Percentiles rank a stretch among this genome's conserved stretches.
phyloP scores from a whole-genome alignment of 148 eudicot species.

The Silene conica region DNA sequence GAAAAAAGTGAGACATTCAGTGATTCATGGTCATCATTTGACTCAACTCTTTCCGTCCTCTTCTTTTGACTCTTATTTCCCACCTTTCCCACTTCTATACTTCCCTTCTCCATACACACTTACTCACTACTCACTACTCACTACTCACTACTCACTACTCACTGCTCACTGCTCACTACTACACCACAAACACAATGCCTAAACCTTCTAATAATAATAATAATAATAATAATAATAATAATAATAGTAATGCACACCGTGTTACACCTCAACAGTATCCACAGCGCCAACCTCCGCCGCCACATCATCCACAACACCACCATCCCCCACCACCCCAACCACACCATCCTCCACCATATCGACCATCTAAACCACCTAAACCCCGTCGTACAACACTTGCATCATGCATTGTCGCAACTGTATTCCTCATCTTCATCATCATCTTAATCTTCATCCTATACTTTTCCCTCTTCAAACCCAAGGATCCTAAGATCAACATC shows the following conservation, averaged over 20 bases:
- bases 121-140: too few species aligned
- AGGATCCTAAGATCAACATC: conserved; percentile 50
- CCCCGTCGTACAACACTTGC: conserved; percentile 54
- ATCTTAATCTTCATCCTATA: conserved; percentile 51
- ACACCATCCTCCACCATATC: not conserved
- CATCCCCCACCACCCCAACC: conserved; percentile 15
- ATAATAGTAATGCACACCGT: not conserved
- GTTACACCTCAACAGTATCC: not conserved
- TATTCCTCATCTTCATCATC: conserved; percentile 56
- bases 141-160: too few species aligned
- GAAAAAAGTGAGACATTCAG: conserved; percentile 25
- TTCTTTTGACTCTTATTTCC: conserved; percentile 22
- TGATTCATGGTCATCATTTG: conserved; percentile 17
- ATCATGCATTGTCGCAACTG: conserved; percentile 67
- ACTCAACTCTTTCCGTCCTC: conserved; percentile 14
- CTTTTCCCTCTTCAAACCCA: conserved; percentile 76
- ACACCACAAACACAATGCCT: not conserved
- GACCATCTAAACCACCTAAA: conserved; percentile 19
- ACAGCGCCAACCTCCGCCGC: conserved; percentile 1
- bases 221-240: too few species aligned
- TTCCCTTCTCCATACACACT: not conserved
- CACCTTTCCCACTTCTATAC: not conserved
- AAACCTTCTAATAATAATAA: not conserved
- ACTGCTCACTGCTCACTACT: too few species aligned
- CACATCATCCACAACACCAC: not conserved